Base-by-base conservation (phyloP, 1,284 basidiomycete genomes). In the Trichosporon ovoides region DNA sequence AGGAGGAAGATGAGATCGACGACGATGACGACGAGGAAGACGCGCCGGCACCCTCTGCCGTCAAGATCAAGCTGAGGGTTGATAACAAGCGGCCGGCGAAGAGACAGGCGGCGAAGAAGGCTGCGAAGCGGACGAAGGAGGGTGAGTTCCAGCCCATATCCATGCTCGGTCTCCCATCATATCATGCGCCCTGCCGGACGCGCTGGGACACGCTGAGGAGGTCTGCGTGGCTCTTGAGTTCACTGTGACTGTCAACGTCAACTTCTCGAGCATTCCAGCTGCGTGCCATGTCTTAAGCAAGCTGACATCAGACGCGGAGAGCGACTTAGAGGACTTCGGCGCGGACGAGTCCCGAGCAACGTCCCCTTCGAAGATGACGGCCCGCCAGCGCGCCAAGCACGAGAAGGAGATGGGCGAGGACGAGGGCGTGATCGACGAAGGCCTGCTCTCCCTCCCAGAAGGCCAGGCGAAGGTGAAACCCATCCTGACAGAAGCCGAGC, bases 401-500 rank as follows among this genome's bases (percentile, higher is more conserved):
- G 64, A 71, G 43, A 59, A 63, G 55, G 68, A 68, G 43, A 11
- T 48, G 6, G 43, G 43, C 53, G 51, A 65, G 36, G 65, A 63
- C 18, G 68, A 65, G 31, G 59, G 60, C 19, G 24, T 72, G 22
- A 54, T 72, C 16, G 43, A 48, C 22, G 43, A 48, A 1, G 43
- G 43, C 7, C 43, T 48, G 5, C 7, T 28, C 9, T 53, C 49
- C 43, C 18, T 38, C 14, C 80, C 80, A 60, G 81, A 83, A 59
- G 80, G 81, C 0, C 80, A 81, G 2, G 79, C 83, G 20, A 88
- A 91, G 76, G 35, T 50, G 20, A 86, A 87, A 65, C 82, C 85
- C 11, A 63, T 73, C 22, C 79, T 91, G 5, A 92, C 89, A 16
- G 89, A 91, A 66, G 84, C 85, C 0, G 91, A 94, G 74, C 80